These are phyloP conservation scores for Kickxella alabastrina DNA, from an alignment of 192 early-diverging fungal genomes.

Conservation along the genomic window DNA sequence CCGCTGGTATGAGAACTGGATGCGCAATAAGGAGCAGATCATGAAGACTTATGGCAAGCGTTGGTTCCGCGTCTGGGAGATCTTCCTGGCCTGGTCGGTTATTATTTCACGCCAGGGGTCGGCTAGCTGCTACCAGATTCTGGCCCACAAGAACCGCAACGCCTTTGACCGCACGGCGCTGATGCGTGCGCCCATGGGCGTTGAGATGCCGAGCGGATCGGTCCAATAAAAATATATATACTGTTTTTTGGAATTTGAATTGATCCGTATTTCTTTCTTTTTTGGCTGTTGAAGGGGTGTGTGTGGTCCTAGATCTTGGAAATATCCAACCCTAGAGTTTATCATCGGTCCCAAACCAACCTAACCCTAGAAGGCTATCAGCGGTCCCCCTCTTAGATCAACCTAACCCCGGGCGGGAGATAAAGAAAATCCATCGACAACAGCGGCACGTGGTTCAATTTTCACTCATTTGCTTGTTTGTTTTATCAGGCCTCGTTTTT, in stretches of 20 bases:
- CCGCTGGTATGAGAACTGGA: constrained; percentile 98
- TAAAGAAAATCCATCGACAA: too few species aligned
- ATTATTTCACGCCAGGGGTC: constrained; percentile 95
- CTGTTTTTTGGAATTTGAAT: not conserved
- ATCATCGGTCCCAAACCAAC: too few species aligned
- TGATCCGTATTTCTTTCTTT: not conserved
- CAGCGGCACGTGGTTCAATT: too few species aligned
- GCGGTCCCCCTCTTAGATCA: too few species aligned
- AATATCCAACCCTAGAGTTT: too few species aligned
- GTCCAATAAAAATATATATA: not conserved
- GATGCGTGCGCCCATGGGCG: constrained; percentile 42
- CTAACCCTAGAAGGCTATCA: too few species aligned
- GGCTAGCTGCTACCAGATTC: constrained; percentile 95
- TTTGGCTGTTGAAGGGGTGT: too few species aligned
- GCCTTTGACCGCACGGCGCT: constrained; percentile 79
- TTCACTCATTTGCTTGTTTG: too few species aligned
- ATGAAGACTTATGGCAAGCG: constrained; percentile 81
- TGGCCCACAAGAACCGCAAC: constrained; percentile 97
- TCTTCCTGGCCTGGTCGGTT: constrained; percentile 96
- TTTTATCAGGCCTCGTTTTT: too few species aligned
- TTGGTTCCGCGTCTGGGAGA: constrained; percentile 95
- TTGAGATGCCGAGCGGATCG: constrained; percentile 28
- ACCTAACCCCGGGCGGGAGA: too few species aligned
- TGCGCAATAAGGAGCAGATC: constrained; percentile 85
- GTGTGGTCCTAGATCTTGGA: too few species aligned